Conservation (phyloP, 2,329 filamentous ascomycete species). For the Pestalotiopsis sp. region DNA sequence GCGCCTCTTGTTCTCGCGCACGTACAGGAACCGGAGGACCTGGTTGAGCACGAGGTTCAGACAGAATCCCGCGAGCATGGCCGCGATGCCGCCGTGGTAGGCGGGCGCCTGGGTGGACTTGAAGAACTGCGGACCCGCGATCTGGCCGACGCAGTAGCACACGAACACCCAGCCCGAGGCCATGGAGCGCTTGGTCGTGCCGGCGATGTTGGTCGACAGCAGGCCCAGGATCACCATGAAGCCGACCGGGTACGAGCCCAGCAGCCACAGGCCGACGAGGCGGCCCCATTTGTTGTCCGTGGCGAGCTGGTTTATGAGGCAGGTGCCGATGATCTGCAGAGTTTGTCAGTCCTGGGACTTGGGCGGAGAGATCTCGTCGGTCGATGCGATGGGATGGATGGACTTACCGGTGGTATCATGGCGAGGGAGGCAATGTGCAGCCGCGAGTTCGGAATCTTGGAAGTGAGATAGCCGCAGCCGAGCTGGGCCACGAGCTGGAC, state of each 20-base stretch:
- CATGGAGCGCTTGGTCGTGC: constrained; percentile 30
- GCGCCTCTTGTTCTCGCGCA: constrained; percentile 33
- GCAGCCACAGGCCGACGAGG: constrained; percentile 33
- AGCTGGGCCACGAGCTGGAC: constrained; percentile 27
- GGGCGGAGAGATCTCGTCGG: not conserved
- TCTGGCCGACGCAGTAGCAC: constrained; percentile 32
- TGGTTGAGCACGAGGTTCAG: constrained; percentile 32
- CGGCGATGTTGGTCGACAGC: constrained; percentile 32
- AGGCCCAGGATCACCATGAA: constrained; percentile 32
- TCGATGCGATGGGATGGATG: not conserved
- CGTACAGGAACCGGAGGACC: constrained; percentile 27
- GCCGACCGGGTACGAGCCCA: constrained; percentile 31
- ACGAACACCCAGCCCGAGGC: constrained; percentile 33
- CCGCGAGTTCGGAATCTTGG: constrained; percentile 26
- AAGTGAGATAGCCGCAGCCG: constrained; percentile 19
- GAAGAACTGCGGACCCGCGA: constrained; percentile 34
- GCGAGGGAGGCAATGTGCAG: constrained; percentile 30
- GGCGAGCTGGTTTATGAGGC: constrained; percentile 31
- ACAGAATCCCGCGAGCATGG: constrained; percentile 32
- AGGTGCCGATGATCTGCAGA: constrained; percentile 31
- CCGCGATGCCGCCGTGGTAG: constrained; percentile 36
- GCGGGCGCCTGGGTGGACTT: constrained; percentile 30
- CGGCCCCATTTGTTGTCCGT: constrained; percentile 31
- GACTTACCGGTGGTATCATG: constrained; percentile 32
- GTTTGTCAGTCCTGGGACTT: not conserved